Evolutionary conservation across 768 basidiomycete genomes (phyloP), one percentile per base, ranked within the genome.

Genomic region (Tulasnella sp.): DNA sequence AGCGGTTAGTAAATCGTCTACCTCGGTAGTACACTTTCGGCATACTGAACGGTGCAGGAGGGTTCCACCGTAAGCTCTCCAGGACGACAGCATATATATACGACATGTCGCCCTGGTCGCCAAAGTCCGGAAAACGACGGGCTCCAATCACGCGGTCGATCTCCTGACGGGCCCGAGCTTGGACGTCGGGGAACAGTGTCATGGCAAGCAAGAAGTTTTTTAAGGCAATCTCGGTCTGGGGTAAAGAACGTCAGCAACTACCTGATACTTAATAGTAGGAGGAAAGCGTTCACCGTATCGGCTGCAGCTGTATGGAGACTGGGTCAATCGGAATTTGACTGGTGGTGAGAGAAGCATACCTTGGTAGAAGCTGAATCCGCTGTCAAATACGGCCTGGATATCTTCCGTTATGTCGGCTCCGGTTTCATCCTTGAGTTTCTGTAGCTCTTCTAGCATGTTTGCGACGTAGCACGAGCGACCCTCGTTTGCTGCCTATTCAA

Each of bases 361-460:
- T 31, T 60, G 58, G 12, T 60, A 60, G 28, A 60, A 60, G 58
- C 20, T 60, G 22, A 60, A 60, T 60, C 31, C 64, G n/a, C 64
- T 69, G 31, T 69, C 64, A 31, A 34, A 69, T 31, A 69, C 64
- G 34, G 64, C 64, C 34, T 69, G 64, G 31, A 69, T 69, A 37
- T 69, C 34, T 37, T 69, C 64, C 1, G 31, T 69, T 3, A 69
- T 34, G 64, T 69, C 28, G 14, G 64, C 64, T 16, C 64, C 64
- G 8, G 64, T 31, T 69, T 69, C 64, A 9, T 28, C 64, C 28
- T 69, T 28, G 34, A 4, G 28, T 37, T 34, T 69, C 14, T 69
- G 64, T 9, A 69, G 64, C 14, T 28, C n/a, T 34, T 69, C 64
- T 6, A 69, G 64, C 64, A 69, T 69, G 16, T 34, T 34, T 31